These are phyloP conservation scores for Calonectria leucothoes DNA, from an alignment of 2,329 filamentous ascomycete species.

Conservation along the genomic window DNA sequence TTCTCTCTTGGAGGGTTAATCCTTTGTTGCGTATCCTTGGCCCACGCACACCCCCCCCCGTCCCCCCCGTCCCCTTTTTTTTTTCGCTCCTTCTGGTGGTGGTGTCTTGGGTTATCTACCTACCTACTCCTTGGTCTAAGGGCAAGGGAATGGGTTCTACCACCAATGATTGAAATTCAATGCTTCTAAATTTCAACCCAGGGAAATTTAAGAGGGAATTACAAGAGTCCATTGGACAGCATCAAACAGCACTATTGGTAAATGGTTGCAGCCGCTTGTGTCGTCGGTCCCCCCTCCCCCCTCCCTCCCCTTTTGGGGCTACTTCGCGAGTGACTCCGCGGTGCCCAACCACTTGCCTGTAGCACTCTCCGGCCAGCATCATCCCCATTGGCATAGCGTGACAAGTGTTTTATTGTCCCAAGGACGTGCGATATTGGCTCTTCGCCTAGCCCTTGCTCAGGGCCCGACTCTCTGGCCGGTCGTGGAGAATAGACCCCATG, in stretches of 20 bases:
- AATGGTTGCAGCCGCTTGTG: not conserved
- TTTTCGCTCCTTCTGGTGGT: not conserved
- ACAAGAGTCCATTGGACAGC: not conserved
- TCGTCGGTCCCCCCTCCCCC: not conserved
- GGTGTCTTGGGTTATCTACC: not conserved
- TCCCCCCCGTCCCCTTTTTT: not conserved
- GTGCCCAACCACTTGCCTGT: not conserved
- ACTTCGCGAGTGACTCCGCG: not conserved
- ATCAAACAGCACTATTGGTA: slow-evolving; percentile 1
- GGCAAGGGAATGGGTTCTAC: not conserved
- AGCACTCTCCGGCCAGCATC: not conserved
- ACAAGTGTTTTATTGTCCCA: not conserved
- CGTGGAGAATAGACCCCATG: not conserved
- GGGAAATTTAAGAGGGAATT: not conserved
- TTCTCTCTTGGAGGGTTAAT: not conserved
- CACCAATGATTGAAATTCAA: not conserved
- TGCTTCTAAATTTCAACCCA: not conserved
- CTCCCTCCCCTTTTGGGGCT: not conserved
- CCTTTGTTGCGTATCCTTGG: not conserved
- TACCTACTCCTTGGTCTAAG: not conserved
- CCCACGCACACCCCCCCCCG: not conserved
- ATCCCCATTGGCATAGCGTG: not conserved
- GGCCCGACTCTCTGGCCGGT: not conserved
- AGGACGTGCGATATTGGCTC: not conserved
- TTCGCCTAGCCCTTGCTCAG: not conserved